phyloP scores from a whole-genome alignment of 2,329 filamentous ascomycete genomes.

The Cladosporium sp. region DNA sequence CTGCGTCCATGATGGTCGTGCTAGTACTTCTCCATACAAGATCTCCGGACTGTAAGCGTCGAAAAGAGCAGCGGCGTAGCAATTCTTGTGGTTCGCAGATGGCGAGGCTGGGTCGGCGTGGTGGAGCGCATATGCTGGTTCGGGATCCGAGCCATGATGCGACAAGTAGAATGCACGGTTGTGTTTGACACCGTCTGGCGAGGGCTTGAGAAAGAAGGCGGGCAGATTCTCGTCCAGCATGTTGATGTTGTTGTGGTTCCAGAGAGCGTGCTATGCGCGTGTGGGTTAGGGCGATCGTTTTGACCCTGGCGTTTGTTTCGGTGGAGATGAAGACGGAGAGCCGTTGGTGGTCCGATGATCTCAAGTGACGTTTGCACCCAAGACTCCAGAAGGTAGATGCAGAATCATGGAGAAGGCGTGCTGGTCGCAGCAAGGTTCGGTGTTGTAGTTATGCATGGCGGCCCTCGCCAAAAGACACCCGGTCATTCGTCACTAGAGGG shows the following conservation, averaged over 20 bases:
- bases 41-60: constrained; percentile 78
- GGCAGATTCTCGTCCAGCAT: constrained; percentile 97
- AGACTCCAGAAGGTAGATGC: too few relatives aligned
- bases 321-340: constrained; percentile 2
- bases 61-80: constrained; percentile 80
- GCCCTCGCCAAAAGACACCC: not conserved
- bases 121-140: constrained; percentile 74
- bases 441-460: not conserved
- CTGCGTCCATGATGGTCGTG: constrained; percentile 81
- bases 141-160: constrained; percentile 75
- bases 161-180: constrained; percentile 53
- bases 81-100: constrained; percentile 67
- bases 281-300: not conserved
- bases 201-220: constrained; percentile 57
- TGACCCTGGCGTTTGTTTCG: not conserved
- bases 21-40: constrained; percentile 79
- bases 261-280: not conserved
- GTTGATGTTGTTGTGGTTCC: constrained; percentile 7
- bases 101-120: constrained; percentile 62
- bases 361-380: not conserved
- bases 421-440: not conserved
- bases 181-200: constrained; percentile 48
- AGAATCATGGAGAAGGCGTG: not conserved
- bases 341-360: not conserved
- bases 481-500: not conserved